Evolutionary conservation across 306 rosid genomes (phyloP).

Genomic region (Urtica urens): DNA sequence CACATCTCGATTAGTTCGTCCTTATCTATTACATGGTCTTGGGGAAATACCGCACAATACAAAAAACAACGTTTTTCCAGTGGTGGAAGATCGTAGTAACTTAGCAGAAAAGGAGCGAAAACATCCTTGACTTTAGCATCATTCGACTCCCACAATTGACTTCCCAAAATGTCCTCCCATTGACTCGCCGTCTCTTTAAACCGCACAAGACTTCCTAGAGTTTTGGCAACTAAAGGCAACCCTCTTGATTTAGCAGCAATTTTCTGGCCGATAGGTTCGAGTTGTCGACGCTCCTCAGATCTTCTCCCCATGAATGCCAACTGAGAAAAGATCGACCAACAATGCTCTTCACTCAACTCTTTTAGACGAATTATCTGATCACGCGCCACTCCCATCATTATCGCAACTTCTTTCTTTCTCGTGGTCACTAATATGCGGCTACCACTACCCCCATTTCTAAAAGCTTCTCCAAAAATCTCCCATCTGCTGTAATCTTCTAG

Average conservation of each 20-base stretch:
- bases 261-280: slow-evolving; percentile 2
- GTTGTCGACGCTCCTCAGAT: not conserved
- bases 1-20: slow-evolving; percentile 1
- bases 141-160: not conserved
- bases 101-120: slow-evolving; percentile 5
- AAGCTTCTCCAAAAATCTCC: not conserved
- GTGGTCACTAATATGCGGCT: slow-evolving; percentile 11
- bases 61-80: not conserved
- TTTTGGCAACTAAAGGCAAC: slow-evolving; percentile 13
- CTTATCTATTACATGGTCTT: not conserved
- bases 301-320: not conserved
- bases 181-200: not conserved
- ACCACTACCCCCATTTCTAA: slow-evolving; percentile 2
- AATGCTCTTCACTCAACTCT: slow-evolving; percentile 1
- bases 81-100: slow-evolving; percentile 6
- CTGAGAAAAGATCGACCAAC: slow-evolving; percentile 3
- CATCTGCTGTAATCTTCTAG: not conserved
- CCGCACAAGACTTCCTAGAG: slow-evolving; percentile 4
- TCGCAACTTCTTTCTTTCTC: slow-evolving; percentile 2
- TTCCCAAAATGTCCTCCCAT: slow-evolving; percentile 1
- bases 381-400: not conserved
- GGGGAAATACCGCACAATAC: not conserved
- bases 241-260: slow-evolving; percentile 11
- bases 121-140: not conserved
- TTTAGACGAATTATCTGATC: not conserved